Base-by-base conservation (phyloP, 345 rosid genomes). In the Toxicodendron radicans region DNA sequence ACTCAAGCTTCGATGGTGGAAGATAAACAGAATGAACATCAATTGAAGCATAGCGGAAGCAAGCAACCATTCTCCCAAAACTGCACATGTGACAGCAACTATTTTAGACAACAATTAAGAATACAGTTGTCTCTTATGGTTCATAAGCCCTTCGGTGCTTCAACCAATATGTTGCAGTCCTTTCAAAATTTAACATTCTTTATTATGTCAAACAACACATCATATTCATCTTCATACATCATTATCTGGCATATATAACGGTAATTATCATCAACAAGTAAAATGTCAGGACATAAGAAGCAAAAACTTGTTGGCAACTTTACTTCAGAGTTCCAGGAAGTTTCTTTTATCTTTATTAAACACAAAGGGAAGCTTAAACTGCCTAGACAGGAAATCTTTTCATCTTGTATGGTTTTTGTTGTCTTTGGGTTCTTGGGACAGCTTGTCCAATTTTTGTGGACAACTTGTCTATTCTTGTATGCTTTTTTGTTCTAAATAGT, bases 31-130 rank as follows among this genome's bases (percentile, higher is more conserved):
- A 88, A 78, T 85, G 85, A 79, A 93, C 92, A 79, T 85, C 73
- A 76, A 95, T 95, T 58, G 98, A 83, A 70, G 98, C 99, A 87
- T 95, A 95, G 69, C 93, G 88, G 80, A 95, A 95, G 85, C 99
- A 95, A 80, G 99, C 98, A 78, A 93, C 97, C 97, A 89, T 95
- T 80, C 80, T 83, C 79, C 98, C 99, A 70, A 89, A 93, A 66
- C 99, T 95, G 87, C 86, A 88, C 33, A 41, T 53, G 35, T 56
- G 33, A 60, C 56, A 73, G 66, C 35, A 70, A 64, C 35, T 54
- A 71, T 66, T 79, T 68, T 45, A 83, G 79, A 79, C 46, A 80
- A 71, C 21, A 77, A 60, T 43, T 76, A 24, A 45, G 64, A 58
- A 60, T 71, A 53, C 52, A 46, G 71, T 51, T n/a, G 41, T 58